Percentiles rank a stretch among this genome's conserved stretches.
Evolutionary conservation across 768 basidiomycete species (phyloP).

Genomic region (Podaxis sp.): DNA sequence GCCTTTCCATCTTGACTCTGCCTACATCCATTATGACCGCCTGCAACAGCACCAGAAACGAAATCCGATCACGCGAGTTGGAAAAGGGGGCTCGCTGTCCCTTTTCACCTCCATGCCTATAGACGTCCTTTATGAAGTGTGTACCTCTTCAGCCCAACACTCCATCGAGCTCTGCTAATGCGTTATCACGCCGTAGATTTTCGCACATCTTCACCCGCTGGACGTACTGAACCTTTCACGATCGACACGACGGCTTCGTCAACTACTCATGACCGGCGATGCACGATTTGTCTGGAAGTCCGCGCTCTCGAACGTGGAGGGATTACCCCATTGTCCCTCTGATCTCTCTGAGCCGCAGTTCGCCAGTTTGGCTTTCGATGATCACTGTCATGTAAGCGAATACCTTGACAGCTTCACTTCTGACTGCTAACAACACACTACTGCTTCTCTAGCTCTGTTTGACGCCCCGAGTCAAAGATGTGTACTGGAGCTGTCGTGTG

Average conservation of each 20-base stretch:
- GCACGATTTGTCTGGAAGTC: slow-evolving; percentile 38
- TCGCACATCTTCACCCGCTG: slow-evolving; percentile 40
- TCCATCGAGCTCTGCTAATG: background rate
- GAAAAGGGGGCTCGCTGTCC: slow-evolving; percentile 19
- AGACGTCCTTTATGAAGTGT: slow-evolving; percentile 34
- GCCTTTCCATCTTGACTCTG: slow-evolving; percentile 5
- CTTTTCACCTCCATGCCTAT: slow-evolving; percentile 24
- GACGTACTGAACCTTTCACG: slow-evolving; percentile 48
- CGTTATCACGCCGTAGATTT: slow-evolving; percentile 32
- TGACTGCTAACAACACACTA: background rate
- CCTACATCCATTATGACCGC: slow-evolving; percentile 5
- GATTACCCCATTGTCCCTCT: slow-evolving; percentile 40
- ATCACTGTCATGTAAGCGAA: slow-evolving; percentile 42
- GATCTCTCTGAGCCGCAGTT: slow-evolving; percentile 48
- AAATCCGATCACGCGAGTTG: slow-evolving; percentile 1
- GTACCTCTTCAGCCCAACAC: background rate
- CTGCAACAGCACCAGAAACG: background rate
- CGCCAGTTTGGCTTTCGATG: slow-evolving; percentile 43
- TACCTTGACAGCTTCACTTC: slow-evolving; percentile 1
- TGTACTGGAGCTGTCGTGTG: slow-evolving; percentile 37
- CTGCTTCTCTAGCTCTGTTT: slow-evolving; percentile 31
- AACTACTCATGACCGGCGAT: slow-evolving; percentile 34
- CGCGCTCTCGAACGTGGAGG: slow-evolving; percentile 30
- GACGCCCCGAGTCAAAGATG: slow-evolving; percentile 26
- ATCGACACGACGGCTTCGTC: slow-evolving; percentile 39